Evolutionary conservation across 441 rosid species (phyloP).

Genomic region (Pelargonium cotyledonis): DNA sequence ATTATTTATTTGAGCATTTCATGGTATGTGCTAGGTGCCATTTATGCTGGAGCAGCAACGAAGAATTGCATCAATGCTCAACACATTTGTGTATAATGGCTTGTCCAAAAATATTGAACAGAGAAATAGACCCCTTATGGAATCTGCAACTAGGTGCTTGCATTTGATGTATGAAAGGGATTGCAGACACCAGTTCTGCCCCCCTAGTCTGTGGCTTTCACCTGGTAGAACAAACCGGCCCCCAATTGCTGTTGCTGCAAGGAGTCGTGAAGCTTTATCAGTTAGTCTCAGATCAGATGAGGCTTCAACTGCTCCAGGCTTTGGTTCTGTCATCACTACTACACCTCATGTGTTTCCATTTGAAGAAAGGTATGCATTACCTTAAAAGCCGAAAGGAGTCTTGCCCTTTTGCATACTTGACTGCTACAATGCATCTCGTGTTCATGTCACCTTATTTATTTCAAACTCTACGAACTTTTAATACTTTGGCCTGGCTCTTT

Average conservation of each 20-base stretch:
- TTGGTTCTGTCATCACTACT: slow-evolving; percentile 67
- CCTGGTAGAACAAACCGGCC: slow-evolving; percentile 80
- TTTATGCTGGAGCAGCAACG: slow-evolving; percentile 78
- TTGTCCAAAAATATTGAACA: slow-evolving; percentile 40
- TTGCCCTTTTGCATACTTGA: background rate
- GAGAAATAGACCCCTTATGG: slow-evolving; percentile 65
- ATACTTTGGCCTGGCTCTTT: background rate
- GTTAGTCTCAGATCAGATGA: slow-evolving; percentile 46
- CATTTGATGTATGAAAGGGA: slow-evolving; percentile 95
- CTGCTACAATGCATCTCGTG: slow-evolving; percentile 8
- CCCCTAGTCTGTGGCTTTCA: slow-evolving; percentile 88
- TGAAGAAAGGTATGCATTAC: slow-evolving; percentile 72
- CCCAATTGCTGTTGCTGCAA: slow-evolving; percentile 85
- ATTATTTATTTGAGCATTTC: slow-evolving; percentile 29
- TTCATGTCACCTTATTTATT: background rate
- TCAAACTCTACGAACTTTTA: background rate
- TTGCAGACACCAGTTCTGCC: slow-evolving; percentile 88
- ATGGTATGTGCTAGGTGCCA: slow-evolving; percentile 56
- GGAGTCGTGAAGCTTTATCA: slow-evolving; percentile 68
- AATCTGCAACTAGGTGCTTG: slow-evolving; percentile 84
- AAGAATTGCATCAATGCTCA: slow-evolving; percentile 74
- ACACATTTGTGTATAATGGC: slow-evolving; percentile 84
- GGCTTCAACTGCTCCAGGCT: slow-evolving; percentile 37
- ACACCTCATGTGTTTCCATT: slow-evolving; percentile 93
- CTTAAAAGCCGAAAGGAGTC: background rate